Conservation (phyloP, 192 early-diverging fungal genomes). For the Diversispora epigaea region DNA sequence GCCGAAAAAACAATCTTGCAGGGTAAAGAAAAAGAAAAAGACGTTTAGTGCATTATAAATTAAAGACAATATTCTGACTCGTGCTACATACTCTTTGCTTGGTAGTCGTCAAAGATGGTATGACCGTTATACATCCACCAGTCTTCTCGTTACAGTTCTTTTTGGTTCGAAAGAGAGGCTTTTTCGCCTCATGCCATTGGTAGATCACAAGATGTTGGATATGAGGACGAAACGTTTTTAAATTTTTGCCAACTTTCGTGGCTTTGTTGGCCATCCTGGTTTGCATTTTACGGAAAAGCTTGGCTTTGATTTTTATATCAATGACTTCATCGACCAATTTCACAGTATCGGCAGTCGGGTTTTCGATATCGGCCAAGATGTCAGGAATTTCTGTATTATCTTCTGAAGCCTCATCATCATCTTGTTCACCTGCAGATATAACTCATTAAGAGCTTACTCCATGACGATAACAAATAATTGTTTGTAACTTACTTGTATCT, state of each 20-base stretch:
- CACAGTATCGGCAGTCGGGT: no score
- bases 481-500: no score
- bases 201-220: slow-evolving; percentile 18
- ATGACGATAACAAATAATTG: no score
- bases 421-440: no score
- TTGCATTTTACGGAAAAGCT: no score
- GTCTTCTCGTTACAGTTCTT: no score
- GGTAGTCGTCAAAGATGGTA: slow-evolving; percentile 22
- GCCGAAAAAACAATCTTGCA: slow-evolving; percentile 22
- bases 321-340: no score
- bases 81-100: slow-evolving; percentile 29
- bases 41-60: no score
- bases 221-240: slow-evolving; percentile 26
- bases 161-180: no score
- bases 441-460: no score
- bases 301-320: slow-evolving; percentile 24
- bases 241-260: neutral
- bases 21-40: slow-evolving; percentile 9
- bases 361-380: neutral
- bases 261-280: neutral
- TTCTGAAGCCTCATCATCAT: no score
- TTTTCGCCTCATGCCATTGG: slow-evolving; percentile 22
- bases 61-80: no score
- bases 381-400: slow-evolving; percentile 13
- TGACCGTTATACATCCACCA: slow-evolving; percentile 5